Base-by-base conservation (phyloP, 2,329 filamentous ascomycete genomes). In the Fusarium setosum region DNA sequence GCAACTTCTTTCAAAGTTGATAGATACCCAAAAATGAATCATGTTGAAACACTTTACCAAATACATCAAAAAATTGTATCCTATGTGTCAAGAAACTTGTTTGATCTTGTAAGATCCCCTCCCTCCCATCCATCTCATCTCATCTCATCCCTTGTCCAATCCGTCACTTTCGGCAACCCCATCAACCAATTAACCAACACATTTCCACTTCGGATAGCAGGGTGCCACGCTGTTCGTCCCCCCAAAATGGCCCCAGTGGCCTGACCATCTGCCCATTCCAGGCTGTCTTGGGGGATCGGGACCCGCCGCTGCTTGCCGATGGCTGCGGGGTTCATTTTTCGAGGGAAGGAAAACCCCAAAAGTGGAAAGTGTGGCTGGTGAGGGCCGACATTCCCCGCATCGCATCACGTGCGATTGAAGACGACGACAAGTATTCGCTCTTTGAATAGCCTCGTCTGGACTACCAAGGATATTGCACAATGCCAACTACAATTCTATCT, bases 191-290 rank as follows among this genome's bases (percentile, higher is more conserved):
- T 13, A 3, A 20, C 37, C 15, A 13, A 40, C 20, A 42, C 15
- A n/a, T n/a, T n/a, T n/a, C n/a, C n/a, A n/a, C n/a, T n/a, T 42
- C 40, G 40, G 41, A 45, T 29, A 53, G 11, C 40, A n/a, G 38
- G n/a, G 37, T 44, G 21, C 21, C 31, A 21, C 40, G 29, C 24
- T 29, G 26, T 7, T 45, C 24, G 24, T 45, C 8, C 26, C 52
- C 56, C 51, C 31, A 58, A 51, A 24, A 24, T 37, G 24, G 58
- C 42, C 56, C 34, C 32, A 61, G 53, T 72, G 69, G 69, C 67
- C 60, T 72, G 69, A 72, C 65, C 65, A 72, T 72, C 69, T 72
- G 69, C 63, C 61, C 67, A 70, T 63, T 35, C 55, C 61, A n/a
- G 44, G 34, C 41, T 26, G 13, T n/a, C 17, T 23, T 52, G 40